Conservation (phyloP, 2,329 filamentous ascomycete species). For the Cephalotrichum gorgonifer region DNA sequence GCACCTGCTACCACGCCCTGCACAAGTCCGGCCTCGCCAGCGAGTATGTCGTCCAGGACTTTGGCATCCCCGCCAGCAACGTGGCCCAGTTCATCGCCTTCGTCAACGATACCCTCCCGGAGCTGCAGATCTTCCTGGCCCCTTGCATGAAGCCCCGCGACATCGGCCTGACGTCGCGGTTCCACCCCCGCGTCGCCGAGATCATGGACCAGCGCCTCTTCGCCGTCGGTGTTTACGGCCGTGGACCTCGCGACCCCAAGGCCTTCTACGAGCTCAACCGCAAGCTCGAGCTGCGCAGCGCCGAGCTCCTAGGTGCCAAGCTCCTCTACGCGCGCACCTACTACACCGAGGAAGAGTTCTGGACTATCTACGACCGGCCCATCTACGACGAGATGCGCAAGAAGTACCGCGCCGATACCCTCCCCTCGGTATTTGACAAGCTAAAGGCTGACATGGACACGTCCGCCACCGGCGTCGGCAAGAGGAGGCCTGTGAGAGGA, state of each 20-base stretch:
- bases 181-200: conserved; percentile 19
- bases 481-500: conserved; percentile 14
- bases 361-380: conserved; percentile 48
- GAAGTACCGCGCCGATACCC: conserved; percentile 46
- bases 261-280: conserved; percentile 46
- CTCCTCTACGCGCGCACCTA: conserved; percentile 62
- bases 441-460: conserved; percentile 33
- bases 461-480: conserved; percentile 13
- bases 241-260: conserved; percentile 26
- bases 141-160: conserved; percentile 23
- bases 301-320: conserved; percentile 53
- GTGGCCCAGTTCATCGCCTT: conserved; percentile 35
- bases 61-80: conserved; percentile 36
- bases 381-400: conserved; percentile 50
- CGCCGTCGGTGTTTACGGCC: conserved; percentile 56
- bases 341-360: conserved; percentile 59
- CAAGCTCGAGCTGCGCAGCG: conserved; percentile 47
- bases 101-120: conserved; percentile 24
- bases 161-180: conserved; percentile 34
- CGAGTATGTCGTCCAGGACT: conserved; percentile 55
- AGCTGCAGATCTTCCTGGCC: conserved; percentile 18
- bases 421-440: conserved; percentile 60
- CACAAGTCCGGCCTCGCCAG: conserved; percentile 51
- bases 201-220: conserved; percentile 25
- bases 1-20: conserved; percentile 55